Base-by-base conservation (phyloP, 768 basidiomycete genomes). In the Rhizopogon vesiculosus region DNA sequence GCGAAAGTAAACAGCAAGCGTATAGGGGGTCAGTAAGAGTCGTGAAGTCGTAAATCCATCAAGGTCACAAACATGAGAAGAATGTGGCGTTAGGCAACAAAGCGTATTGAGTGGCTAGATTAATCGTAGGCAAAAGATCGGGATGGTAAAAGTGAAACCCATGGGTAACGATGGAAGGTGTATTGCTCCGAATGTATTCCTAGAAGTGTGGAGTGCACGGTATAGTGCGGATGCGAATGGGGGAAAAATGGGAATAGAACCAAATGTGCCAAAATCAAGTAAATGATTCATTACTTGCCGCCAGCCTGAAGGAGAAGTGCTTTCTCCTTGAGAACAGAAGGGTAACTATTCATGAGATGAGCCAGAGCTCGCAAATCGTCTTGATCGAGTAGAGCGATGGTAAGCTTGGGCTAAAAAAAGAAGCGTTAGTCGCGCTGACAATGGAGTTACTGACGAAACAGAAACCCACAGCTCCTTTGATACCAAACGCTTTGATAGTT, bases 291-390 rank as follows among this genome's bases (percentile, higher is more conserved):
- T 50, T 53, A 60, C 62, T 55, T 72, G 57, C 63, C 66, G 53
- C 67, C 51, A 40, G 62, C 56, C 33, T 70, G 69, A 33, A 72
- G 10, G 4, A 65, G 64, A 44, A 76, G 56, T 10, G 74, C 84
- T 72, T 93, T 93, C 68, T 91, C 89, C 72, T 89, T 93, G 56
- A 94, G 76, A 2, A 93, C 80, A 7, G 82, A 72, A 10, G 90
- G 88, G 68, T 91, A 93, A 66, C 89, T 89, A 69, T 92, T 89
- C 85, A 91, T 86, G 42, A 95, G 78, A 67, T 92, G 90, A 6
- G 90, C 87, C 45, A 95, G 79, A 5, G 91, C 77, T 42, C 87
- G 82, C 22, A 95, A 78, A 64, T 96, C 93, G 56, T 94, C 93
- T 62, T 86, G 79, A 64, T 95, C 91, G 57, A 96, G 74, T 8